Conservation (phyloP, 495 filamentous ascomycete genomes). For the Penicillium egyptiacum region DNA sequence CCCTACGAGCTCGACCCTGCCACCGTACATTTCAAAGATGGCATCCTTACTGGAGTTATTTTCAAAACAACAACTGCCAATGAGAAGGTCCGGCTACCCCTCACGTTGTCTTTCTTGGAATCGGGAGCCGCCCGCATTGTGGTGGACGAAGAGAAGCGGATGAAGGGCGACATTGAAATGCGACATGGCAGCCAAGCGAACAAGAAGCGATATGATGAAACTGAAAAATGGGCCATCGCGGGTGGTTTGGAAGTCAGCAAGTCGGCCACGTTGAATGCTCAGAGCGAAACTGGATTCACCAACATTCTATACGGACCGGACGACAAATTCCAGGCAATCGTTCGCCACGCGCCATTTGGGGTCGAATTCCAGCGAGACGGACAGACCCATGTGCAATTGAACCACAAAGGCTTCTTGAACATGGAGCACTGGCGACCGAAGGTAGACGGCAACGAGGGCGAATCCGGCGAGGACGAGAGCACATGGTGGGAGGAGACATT, state of each 20-base stretch:
- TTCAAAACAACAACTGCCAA: conserved; percentile 70
- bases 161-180: conserved; percentile 85
- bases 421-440: conserved; percentile 95
- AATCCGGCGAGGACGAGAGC: conserved; percentile 64
- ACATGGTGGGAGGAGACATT: conserved; percentile 98
- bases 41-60: conserved; percentile 74
- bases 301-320: conserved; percentile 79
- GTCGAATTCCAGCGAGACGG: conserved; percentile 84
- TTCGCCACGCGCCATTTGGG: conserved; percentile 77
- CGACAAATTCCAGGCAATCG: conserved; percentile 73
- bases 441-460: conserved; percentile 62
- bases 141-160: conserved; percentile 85
- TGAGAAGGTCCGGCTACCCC: conserved; percentile 70
- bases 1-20: conserved; percentile 76
- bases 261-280: conserved; percentile 59
- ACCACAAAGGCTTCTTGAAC: conserved; percentile 83
- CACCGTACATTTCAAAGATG: conserved; percentile 72
- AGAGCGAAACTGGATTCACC: conserved; percentile 61
- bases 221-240: conserved; percentile 81
- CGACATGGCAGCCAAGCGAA: conserved; percentile 78
- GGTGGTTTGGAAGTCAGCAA: conserved; percentile 71
- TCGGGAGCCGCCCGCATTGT: conserved; percentile 84
- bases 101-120: conserved; percentile 83
- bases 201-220: conserved; percentile 93
- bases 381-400: conserved; percentile 80